phyloP scores from a whole-genome alignment of 768 basidiomycete genomes.

The Terana coerulea region DNA sequence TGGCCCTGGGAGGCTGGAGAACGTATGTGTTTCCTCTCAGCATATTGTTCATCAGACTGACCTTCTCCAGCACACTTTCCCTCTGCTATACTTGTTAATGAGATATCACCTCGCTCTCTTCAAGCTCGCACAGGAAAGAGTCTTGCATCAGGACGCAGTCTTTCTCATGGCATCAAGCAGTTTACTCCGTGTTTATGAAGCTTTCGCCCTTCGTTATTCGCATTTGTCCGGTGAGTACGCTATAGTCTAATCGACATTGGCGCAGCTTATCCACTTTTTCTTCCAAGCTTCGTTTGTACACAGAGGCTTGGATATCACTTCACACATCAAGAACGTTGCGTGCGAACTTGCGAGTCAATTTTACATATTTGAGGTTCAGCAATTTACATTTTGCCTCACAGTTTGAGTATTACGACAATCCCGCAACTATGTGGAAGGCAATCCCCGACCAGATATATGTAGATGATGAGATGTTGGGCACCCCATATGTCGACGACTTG shows the following conservation, averaged over 20 bases:
- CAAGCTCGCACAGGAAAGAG: slow-evolving; percentile 18
- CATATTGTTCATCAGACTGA: not conserved
- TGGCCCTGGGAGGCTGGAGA: slow-evolving; percentile 31
- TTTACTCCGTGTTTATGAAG: slow-evolving; percentile 13
- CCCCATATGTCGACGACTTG: not conserved
- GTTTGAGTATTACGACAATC: slow-evolving; percentile 12
- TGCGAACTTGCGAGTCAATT: slow-evolving; percentile 9
- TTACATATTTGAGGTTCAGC: not conserved
- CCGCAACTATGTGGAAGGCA: slow-evolving; percentile 6
- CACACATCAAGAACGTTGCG: slow-evolving; percentile 6
- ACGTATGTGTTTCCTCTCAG: slow-evolving; percentile 19
- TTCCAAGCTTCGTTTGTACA: slow-evolving; percentile 5
- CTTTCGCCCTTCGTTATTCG: slow-evolving; percentile 19
- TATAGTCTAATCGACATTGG: slow-evolving; percentile 15
- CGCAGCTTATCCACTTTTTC: slow-evolving; percentile 16
- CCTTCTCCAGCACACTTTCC: slow-evolving; percentile 23
- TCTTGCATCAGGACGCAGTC: slow-evolving; percentile 12
- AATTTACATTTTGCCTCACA: not conserved
- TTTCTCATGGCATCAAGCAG: slow-evolving; percentile 16
- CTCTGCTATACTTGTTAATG: slow-evolving; percentile 26
- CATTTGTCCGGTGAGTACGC: slow-evolving; percentile 21
- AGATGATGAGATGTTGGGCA: slow-evolving; percentile 8
- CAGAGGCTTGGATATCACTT: not conserved
- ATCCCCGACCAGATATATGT: slow-evolving; percentile 4
- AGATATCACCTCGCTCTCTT: slow-evolving; percentile 28